phyloP scores from a whole-genome alignment of 208 protist species.

The Vickermania spadyakhi region DNA sequence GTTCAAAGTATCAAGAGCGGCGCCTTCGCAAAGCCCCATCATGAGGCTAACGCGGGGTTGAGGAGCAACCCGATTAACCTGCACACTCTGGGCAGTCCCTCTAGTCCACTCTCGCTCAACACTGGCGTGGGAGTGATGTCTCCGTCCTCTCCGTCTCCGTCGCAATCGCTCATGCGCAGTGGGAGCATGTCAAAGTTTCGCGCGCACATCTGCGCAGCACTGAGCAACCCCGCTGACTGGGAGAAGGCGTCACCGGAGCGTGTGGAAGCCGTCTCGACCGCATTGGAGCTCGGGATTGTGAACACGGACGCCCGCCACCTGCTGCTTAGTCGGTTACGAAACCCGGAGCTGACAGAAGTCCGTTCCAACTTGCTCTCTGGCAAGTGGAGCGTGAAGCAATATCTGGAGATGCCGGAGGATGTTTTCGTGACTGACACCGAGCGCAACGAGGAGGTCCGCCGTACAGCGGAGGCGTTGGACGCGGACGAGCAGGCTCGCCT shows the following conservation, averaged over 20 bases:
- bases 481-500: conserved; percentile 68
- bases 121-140: neutral
- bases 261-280: conserved; percentile 35
- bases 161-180: too few species aligned
- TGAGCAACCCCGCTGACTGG: conserved; percentile 14
- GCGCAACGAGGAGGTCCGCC: conserved; percentile 65
- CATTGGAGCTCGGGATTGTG: conserved; percentile 33
- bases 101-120: neutral
- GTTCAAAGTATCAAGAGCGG: conserved; percentile 28
- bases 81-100: neutral
- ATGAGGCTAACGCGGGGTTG: too few species aligned
- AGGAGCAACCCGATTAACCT: neutral
- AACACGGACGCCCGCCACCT: conserved; percentile 76
- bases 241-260: conserved; percentile 14
- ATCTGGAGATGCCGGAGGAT: conserved; percentile 88
- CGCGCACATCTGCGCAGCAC: neutral
- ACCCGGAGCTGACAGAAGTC: conserved; percentile 45
- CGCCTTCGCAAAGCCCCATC: too few species aligned
- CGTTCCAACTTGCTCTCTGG: conserved; percentile 91
- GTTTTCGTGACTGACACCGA: conserved; percentile 93
- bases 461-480: conserved; percentile 78
- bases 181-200: too few species aligned
- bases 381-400: conserved; percentile 70
- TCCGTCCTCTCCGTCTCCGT: neutral
- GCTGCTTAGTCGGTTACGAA: conserved; percentile 82